Conservation (phyloP, 805 yeast species). For the Saccharomycopsis sp. region DNA sequence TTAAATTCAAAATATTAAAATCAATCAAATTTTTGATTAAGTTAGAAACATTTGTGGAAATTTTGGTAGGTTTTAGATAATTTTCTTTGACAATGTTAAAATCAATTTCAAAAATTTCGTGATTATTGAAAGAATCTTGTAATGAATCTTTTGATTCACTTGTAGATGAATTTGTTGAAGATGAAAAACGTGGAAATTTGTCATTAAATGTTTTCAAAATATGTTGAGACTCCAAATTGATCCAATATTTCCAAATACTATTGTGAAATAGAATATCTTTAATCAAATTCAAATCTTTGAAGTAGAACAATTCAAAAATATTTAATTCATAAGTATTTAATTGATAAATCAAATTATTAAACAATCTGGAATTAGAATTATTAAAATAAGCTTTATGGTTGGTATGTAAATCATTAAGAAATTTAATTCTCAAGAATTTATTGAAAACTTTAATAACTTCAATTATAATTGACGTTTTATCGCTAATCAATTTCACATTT, state of each 20-base stretch:
- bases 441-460: slow-evolving; percentile 14
- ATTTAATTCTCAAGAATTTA: slow-evolving; percentile 14
- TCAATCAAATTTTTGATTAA: slow-evolving; percentile 15
- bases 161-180: not conserved
- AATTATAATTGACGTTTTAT: not conserved
- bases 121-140: not conserved
- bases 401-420: slow-evolving; percentile 13
- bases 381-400: slow-evolving; percentile 7
- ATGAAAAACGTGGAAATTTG: slow-evolving; percentile 6
- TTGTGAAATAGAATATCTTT: slow-evolving; percentile 4
- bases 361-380: slow-evolving; percentile 8
- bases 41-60: slow-evolving; percentile 8
- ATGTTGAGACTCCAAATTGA: slow-evolving; percentile 3
- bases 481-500: not conserved
- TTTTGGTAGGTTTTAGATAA: slow-evolving; percentile 15
- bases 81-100: slow-evolving; percentile 10
- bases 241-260: slow-evolving; percentile 13
- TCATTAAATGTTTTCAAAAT: slow-evolving; percentile 8
- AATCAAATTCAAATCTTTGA: slow-evolving; percentile 1
- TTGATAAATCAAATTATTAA: slow-evolving; percentile 17
- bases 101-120: slow-evolving; percentile 13
- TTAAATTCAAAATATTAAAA: slow-evolving; percentile 6
- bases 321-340: slow-evolving; percentile 11
- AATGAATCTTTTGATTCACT: not conserved
- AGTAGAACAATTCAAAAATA: slow-evolving; percentile 11